These are phyloP conservation scores for Urtica urens DNA, from an alignment of 306 rosid species.

Conservation along the genomic window DNA sequence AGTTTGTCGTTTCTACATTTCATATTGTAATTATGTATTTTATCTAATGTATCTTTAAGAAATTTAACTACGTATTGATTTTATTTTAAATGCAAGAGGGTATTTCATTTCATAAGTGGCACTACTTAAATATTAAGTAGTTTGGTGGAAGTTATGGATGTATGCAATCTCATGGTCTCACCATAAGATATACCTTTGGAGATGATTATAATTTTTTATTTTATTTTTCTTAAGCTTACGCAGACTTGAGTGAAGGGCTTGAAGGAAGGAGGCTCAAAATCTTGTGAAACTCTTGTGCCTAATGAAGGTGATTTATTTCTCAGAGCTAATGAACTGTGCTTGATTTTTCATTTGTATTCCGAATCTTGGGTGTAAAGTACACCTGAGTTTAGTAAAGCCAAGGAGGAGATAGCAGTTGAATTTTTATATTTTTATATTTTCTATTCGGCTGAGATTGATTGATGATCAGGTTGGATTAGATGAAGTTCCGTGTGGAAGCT, in stretches of 20 bases:
- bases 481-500: constrained; percentile 50
- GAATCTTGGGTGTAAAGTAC: no score
- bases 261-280: constrained; percentile 22
- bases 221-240: not conserved
- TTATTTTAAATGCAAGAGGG: constrained; percentile 6
- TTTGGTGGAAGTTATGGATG: not conserved
- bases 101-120: constrained; percentile 2
- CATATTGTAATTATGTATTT: constrained; percentile 5
- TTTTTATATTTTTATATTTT: not conserved
- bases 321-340: no score
- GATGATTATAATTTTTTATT: not conserved
- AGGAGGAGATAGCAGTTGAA: no score
- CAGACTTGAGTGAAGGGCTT: constrained; percentile 6
- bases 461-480: constrained; percentile 36
- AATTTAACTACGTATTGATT: not conserved
- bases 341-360: no score
- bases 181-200: not conserved
- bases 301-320: constrained; percentile 19
- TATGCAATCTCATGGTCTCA: not conserved
- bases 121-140: not conserved
- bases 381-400: no score
- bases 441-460: constrained; percentile 11
- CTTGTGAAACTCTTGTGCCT: constrained; percentile 16
- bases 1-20: constrained; percentile 25
- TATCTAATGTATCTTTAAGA: not conserved